A percentile compares a stretch with the other conserved stretches of the same genome.
Conservation (phyloP, 2,329 filamentous ascomycete species). For the Apiospora arundinis region DNA sequence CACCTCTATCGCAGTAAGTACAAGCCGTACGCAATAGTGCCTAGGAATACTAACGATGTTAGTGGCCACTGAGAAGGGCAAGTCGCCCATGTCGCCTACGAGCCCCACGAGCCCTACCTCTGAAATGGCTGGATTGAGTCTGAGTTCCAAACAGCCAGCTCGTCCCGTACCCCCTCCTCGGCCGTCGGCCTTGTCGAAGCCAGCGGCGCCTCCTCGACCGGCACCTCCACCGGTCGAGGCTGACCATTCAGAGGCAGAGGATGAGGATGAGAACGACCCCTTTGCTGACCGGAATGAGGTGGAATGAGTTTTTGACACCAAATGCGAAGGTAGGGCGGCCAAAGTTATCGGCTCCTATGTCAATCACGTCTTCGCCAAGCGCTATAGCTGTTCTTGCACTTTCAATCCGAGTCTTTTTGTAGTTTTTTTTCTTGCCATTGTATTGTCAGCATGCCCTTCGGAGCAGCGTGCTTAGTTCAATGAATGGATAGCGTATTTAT, state of each 20-base stretch:
- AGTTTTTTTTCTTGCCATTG: neutral
- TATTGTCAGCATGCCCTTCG: neutral
- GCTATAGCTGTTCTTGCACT: neutral
- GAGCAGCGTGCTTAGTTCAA: neutral
- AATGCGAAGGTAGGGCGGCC: conserved; percentile 43
- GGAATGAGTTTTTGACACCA: conserved; percentile 46
- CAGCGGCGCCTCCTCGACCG: conserved; percentile 57
- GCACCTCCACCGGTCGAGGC: conserved; percentile 53
- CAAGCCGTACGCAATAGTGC: neutral
- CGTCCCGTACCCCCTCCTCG: conserved; percentile 55
- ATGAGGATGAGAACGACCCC: conserved; percentile 82
- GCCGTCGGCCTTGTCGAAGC: conserved; percentile 53
- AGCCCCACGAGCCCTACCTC: conserved; percentile 38
- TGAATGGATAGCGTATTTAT: neutral
- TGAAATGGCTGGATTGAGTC: conserved; percentile 53
- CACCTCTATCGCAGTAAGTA: conserved; percentile 66
- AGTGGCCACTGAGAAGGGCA: conserved; percentile 62
- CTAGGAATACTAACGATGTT: conserved; percentile 33
- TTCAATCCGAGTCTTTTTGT: neutral
- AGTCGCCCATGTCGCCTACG: conserved; percentile 52
- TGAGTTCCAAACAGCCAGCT: conserved; percentile 45
- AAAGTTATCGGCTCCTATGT: neutral
- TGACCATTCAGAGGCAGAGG: conserved; percentile 61
- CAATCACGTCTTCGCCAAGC: neutral
- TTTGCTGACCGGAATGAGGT: conserved; percentile 57